Evolutionary conservation across 1,139 yeast genomes (phyloP), one percentile per base, ranked within the genome.

Genomic region (Suhomyces panamericanus): DNA sequence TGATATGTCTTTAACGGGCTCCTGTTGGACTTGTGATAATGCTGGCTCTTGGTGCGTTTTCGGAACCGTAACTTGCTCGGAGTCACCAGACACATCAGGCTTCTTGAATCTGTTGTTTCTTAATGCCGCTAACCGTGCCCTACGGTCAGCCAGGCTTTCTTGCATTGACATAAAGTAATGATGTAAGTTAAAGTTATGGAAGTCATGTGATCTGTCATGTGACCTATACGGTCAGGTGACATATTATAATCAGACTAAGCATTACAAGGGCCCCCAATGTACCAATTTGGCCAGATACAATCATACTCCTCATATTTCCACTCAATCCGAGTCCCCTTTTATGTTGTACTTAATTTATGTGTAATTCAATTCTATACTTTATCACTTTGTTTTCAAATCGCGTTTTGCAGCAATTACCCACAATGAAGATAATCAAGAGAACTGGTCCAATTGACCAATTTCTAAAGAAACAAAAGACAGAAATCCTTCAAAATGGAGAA

Each of bases 91-190:
- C 1, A 14, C 11, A 4, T 12, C 29, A 4, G 8, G 15, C 4
- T 24, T 30, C 29, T 44, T 33, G 11, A 42, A 38, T 31, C 56
- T 49, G 32, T 55, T 58, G 46, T 53, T 55, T 38, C 69, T 48
- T 34, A 64, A 47, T 8, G 60, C 62, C 1, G 64, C 61, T 35
- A 64, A 52, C 30, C 65, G 54, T 11, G 62, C 56, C 44, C 55
- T 61, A 43, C 68, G 53, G 27, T 55, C 60, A 9, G 41, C 49
- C 43, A 40, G 43, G n/a, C 17, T 35, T 15, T 39, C 28, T 17
- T 31, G 27, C 27, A 22, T 9, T 3, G 29, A 12, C 36, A 34
- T 34, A 4, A 9, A 26, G 29, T 11, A n/a, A 11, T 6, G 28
- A 16, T 13, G 30, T 34, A 13, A 32, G 7, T 20, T 16, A 10